Evolutionary conservation across 805 yeast species (phyloP).

Genomic region (Candida pini): DNA sequence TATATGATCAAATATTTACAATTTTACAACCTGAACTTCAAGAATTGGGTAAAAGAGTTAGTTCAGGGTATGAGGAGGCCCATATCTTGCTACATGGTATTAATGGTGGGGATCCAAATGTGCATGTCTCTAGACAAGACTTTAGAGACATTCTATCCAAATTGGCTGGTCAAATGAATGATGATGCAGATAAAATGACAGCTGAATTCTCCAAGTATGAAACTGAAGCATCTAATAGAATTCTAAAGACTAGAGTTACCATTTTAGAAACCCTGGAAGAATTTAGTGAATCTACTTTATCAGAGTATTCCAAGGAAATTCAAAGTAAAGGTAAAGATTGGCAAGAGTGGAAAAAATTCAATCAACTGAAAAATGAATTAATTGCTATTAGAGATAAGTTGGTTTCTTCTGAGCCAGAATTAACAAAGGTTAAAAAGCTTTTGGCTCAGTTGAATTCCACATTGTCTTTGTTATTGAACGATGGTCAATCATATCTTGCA

Average conservation of each 20-base stretch:
- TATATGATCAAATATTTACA: conserved; percentile 25
- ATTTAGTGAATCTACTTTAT: conserved; percentile 62
- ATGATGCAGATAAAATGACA: conserved; percentile 28
- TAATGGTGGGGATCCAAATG: conserved; percentile 11
- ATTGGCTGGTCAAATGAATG: conserved; percentile 26
- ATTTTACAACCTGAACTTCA: conserved; percentile 31
- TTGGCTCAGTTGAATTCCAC: conserved; percentile 38
- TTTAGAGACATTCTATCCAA: conserved; percentile 38
- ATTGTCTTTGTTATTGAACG: conserved; percentile 46
- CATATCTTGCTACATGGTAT: conserved; percentile 22
- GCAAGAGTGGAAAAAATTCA: conserved; percentile 58
- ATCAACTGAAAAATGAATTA: conserved; percentile 48
- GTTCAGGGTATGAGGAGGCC: conserved; percentile 23
- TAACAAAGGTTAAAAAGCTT: conserved; percentile 25
- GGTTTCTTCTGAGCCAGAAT: conserved; percentile 29
- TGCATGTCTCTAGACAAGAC: conserved; percentile 40
- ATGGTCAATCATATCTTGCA: conserved; percentile 56
- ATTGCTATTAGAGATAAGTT: conserved; percentile 51
- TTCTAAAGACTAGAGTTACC: conserved; percentile 30
- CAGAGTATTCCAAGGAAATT: conserved; percentile 58
- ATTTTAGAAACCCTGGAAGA: conserved; percentile 67
- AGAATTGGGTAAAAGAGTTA: conserved; percentile 24
- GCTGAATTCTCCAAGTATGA: conserved; percentile 26
- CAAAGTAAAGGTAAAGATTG: conserved; percentile 40
- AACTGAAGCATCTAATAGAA: conserved; percentile 27